Percentiles rank a stretch among this genome's conserved stretches.
Conservation (phyloP, 495 filamentous ascomycete species). For the Bacidia rubella region DNA sequence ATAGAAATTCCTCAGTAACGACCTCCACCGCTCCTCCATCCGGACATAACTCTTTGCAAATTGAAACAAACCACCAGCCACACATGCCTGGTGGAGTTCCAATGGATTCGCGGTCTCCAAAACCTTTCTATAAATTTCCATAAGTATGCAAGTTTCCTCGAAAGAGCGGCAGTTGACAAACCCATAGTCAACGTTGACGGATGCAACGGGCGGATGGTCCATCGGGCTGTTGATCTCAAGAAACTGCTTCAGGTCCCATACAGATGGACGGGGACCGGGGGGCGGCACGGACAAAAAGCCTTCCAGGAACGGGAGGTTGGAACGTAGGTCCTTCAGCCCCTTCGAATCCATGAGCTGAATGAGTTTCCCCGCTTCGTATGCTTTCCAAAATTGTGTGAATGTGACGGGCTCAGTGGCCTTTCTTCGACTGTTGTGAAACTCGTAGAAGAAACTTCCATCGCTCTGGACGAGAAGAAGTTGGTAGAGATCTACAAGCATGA, state of each 20-base stretch:
- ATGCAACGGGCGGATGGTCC: constrained; percentile 16
- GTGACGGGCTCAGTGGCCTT: constrained; percentile 14
- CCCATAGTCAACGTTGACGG: constrained; percentile 21
- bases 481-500: constrained; percentile 19
- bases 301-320: constrained; percentile 18
- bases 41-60: constrained; percentile 18
- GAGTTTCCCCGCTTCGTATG: constrained; percentile 23
- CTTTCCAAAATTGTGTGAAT: constrained; percentile 23
- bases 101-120: constrained; percentile 19
- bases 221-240: constrained; percentile 18
- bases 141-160: constrained; percentile 23
- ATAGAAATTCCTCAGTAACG: constrained; percentile 23
- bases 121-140: constrained; percentile 23
- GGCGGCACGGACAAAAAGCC: constrained; percentile 19
- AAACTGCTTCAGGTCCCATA: constrained; percentile 24
- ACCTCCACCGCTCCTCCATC: constrained; percentile 21
- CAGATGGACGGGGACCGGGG: constrained; percentile 15
- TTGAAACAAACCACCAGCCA: constrained; percentile 19
- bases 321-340: constrained; percentile 17
- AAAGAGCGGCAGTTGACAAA: constrained; percentile 23
- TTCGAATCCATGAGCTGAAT: constrained; percentile 25
- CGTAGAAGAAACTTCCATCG: constrained; percentile 16
- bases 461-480: constrained; percentile 17
- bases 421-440: constrained; percentile 18
- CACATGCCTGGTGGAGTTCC: constrained; percentile 20